phyloP scores from a whole-genome alignment of 2,329 filamentous ascomycete genomes.

The Parastagonospora avenae region DNA sequence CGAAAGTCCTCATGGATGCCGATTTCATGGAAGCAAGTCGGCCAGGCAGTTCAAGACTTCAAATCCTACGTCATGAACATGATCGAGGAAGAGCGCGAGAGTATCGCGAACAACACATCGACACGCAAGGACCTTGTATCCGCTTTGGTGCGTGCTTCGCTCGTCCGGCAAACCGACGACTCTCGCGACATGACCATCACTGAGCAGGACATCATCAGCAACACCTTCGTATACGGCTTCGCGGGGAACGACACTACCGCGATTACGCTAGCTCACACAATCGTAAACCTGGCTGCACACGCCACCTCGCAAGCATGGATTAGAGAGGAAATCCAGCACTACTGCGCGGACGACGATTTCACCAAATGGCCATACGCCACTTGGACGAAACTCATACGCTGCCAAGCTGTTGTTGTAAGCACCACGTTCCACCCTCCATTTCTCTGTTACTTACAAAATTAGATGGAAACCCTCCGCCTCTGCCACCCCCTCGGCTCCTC shows the following conservation, averaged over 20 bases:
- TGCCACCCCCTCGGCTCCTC: conserved; percentile 10
- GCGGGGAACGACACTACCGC: not conserved
- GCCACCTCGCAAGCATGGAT: not conserved
- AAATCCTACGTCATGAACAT: not conserved
- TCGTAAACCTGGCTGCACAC: not conserved
- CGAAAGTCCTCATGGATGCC: not conserved
- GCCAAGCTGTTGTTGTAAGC: not conserved
- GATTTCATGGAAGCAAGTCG: not conserved
- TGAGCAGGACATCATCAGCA: not conserved
- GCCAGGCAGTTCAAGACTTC: not conserved
- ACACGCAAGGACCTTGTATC: not conserved
- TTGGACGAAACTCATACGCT: conserved; percentile 2
- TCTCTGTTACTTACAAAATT: conserved; percentile 33
- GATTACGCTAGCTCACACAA: not conserved
- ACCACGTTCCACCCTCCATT: too few species aligned
- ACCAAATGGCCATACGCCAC: conserved; percentile 7
- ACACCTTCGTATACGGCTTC: not conserved
- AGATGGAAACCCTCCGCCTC: conserved; percentile 16
- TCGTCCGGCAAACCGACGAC: not conserved
- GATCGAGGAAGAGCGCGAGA: not conserved
- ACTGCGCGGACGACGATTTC: not conserved
- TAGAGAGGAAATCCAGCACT: not conserved
- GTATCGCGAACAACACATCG: not conserved
- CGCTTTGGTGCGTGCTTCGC: not conserved
- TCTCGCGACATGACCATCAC: not conserved